Evolutionary conservation across 768 basidiomycete species (phyloP).

Genomic region (Leccinum truebloodii): DNA sequence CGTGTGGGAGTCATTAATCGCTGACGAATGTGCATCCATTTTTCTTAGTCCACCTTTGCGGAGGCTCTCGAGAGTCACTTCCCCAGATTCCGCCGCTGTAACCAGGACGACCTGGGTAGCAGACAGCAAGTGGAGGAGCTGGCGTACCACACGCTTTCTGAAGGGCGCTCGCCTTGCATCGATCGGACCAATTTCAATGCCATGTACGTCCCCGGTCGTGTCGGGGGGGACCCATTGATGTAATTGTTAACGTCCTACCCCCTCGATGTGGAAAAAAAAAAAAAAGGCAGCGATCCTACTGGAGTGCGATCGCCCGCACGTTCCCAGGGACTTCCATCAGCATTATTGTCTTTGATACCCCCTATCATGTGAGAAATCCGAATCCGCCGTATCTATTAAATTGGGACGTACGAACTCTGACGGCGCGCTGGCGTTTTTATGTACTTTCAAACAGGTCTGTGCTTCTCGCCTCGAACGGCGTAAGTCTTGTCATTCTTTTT

Average conservation of each 20-base stretch:
- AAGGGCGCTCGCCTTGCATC: constrained; percentile 73
- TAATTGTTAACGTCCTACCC: neutral
- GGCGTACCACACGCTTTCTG: constrained; percentile 49
- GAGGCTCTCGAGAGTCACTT: constrained; percentile 60
- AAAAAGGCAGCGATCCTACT: constrained; percentile 66
- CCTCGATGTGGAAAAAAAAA: neutral
- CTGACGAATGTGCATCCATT: neutral
- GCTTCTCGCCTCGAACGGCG: constrained; percentile 58
- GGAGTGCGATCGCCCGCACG: constrained; percentile 71
- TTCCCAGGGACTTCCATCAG: constrained; percentile 65
- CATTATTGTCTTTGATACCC: constrained; percentile 78
- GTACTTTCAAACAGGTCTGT: constrained; percentile 49
- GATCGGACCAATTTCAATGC: constrained; percentile 79
- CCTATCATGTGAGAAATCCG: constrained; percentile 59
- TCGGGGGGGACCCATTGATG: neutral
- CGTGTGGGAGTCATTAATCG: constrained; percentile 8
- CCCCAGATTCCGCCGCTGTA: constrained; percentile 68
- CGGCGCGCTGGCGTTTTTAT: constrained; percentile 7
- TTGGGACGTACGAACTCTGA: constrained; percentile 8
- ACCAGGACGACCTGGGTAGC: constrained; percentile 78
- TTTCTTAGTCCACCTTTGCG: constrained; percentile 61
- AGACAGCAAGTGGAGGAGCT: constrained; percentile 64
- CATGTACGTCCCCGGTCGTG: constrained; percentile 42
- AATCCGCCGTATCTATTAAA: neutral
- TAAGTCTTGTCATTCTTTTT: constrained; percentile 37